Evolutionary conservation across 2,329 filamentous ascomycete genomes (phyloP).

Genomic region (Massarina eburnea): DNA sequence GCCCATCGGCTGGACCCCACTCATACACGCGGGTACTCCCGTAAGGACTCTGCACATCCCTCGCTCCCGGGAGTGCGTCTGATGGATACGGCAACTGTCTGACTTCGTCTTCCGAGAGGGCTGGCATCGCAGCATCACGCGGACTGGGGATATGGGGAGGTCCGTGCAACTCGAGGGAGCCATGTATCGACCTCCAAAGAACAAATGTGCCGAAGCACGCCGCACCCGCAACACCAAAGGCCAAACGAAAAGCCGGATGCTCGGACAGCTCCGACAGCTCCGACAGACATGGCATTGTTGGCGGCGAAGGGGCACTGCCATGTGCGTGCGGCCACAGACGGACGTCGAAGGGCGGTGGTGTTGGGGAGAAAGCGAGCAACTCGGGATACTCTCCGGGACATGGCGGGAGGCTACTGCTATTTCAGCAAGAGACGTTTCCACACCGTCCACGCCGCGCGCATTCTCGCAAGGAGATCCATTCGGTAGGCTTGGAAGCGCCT

Average conservation of each 20-base stretch:
- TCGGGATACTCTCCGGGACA: too few species aligned
- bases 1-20: conserved; percentile 72
- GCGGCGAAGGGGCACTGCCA: too few species aligned
- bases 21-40: conserved; percentile 75
- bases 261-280: not conserved
- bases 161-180: conserved; percentile 17
- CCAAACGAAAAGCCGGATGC: conserved; percentile 20
- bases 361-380: too few species aligned
- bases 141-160: conserved; percentile 30
- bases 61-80: conserved; percentile 67
- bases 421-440: too few species aligned
- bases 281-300: too few species aligned
- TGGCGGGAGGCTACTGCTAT: too few species aligned
- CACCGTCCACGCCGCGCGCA: too few species aligned
- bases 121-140: conserved; percentile 23
- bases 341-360: too few species aligned
- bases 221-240: conserved; percentile 20
- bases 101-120: conserved; percentile 26
- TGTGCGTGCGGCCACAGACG: too few species aligned
- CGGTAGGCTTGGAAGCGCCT: too few species aligned
- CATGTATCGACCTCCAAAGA: conserved; percentile 23
- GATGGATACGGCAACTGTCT: conserved; percentile 61
- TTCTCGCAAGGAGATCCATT: too few species aligned
- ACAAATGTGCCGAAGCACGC: conserved; percentile 30
- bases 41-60: conserved; percentile 70